Evolutionary conservation across 495 filamentous ascomycete species (phyloP).

Genomic region (Talaromyces wortmannii): DNA sequence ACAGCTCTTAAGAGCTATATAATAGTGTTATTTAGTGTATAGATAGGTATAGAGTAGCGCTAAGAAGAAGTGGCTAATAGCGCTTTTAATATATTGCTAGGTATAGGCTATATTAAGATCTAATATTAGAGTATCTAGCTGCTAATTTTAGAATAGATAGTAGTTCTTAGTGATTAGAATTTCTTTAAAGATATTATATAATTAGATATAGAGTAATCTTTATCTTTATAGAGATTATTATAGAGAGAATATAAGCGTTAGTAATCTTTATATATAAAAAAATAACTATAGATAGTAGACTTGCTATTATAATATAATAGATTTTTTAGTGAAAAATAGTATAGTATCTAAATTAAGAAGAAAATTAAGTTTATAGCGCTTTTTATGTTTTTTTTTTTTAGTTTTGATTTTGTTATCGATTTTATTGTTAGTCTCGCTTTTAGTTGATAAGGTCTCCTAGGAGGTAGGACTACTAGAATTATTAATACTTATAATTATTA

Average conservation of each 20-base stretch:
- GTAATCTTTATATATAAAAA: no score
- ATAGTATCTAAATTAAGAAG: no score
- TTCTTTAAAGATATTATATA: not conserved
- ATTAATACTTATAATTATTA: not conserved
- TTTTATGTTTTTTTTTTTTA: not conserved
- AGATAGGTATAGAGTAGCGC: not conserved
- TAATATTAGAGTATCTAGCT: not conserved
- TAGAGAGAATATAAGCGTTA: not conserved
- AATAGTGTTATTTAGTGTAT: conserved; percentile 1
- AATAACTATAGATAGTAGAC: not conserved
- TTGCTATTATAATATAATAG: no score
- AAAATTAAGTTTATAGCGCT: not conserved
- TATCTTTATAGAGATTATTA: not conserved
- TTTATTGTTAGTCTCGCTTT: not conserved
- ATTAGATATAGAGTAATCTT: not conserved
- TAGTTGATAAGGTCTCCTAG: no score
- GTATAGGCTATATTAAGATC: not conserved
- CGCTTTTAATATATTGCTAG: not conserved
- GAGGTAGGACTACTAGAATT: not conserved
- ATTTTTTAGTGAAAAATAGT: no score
- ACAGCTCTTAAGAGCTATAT: not conserved
- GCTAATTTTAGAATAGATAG: not conserved
- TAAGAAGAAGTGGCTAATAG: not conserved
- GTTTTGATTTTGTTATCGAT: not conserved
- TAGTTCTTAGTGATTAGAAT: not conserved